These are phyloP conservation scores for Globisporangium paroecandrum DNA, from an alignment of 352 stramenopile genomes.

Conservation along the genomic window DNA sequence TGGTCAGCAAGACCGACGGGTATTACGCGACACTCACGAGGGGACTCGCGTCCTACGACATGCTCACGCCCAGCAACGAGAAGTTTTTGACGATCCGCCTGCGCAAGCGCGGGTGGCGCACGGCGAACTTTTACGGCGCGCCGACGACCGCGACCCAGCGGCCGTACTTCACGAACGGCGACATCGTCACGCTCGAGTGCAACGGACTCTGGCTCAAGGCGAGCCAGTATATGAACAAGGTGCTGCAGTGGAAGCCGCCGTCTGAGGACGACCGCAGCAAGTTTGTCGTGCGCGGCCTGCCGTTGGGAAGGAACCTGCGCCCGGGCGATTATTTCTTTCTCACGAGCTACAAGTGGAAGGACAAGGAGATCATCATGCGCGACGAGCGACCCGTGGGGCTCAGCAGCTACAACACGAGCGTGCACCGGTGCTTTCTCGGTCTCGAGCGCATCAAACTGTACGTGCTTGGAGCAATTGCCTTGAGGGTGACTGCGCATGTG, in stretches of 20 bases:
- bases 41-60: slow-evolving; percentile 72
- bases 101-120: slow-evolving; percentile 71
- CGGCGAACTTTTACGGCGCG: slow-evolving; percentile 28
- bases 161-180: slow-evolving; percentile 79
- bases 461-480: background rate
- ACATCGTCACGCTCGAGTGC: slow-evolving; percentile 85
- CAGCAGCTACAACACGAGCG: slow-evolving; percentile 83
- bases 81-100: slow-evolving; percentile 80
- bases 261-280: slow-evolving; percentile 84
- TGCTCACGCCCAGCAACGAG: slow-evolving; percentile 80
- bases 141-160: slow-evolving; percentile 38
- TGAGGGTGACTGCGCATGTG: background rate
- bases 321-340: slow-evolving; percentile 87
- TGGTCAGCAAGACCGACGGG: slow-evolving; percentile 85
- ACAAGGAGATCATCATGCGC: slow-evolving; percentile 82
- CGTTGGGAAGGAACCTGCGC: slow-evolving; percentile 64
- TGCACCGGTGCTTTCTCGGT: slow-evolving; percentile 80
- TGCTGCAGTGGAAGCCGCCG: slow-evolving; percentile 84
- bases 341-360: slow-evolving; percentile 83
- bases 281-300: slow-evolving; percentile 80
- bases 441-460: slow-evolving; percentile 79
- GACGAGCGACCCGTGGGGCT: slow-evolving; percentile 72
- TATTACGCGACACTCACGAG: slow-evolving; percentile 81
- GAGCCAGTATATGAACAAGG: slow-evolving; percentile 63
- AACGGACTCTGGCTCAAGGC: slow-evolving; percentile 81